Conservation (phyloP, 1,284 basidiomycete species). For the Stygiomarasmius scandens region DNA sequence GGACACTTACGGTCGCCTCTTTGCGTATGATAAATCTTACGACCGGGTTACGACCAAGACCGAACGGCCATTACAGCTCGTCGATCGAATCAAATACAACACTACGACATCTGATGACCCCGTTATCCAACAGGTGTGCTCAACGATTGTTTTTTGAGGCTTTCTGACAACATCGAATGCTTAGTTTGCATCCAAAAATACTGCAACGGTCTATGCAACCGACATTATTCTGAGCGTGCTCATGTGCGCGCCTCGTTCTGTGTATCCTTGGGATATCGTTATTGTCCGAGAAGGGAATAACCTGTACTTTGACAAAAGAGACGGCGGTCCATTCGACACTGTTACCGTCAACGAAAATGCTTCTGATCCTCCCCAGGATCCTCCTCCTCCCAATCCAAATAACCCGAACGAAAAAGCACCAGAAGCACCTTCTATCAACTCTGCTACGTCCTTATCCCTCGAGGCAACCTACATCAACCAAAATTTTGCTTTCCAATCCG, state of each 20-base stretch:
- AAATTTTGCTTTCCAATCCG: constrained; percentile 93
- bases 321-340: constrained; percentile 96
- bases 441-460: constrained; percentile 89
- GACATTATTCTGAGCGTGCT: constrained; percentile 95
- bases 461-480: constrained; percentile 99
- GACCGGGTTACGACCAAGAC: constrained; percentile 96
- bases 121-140: constrained; percentile 80
- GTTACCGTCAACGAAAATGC: constrained; percentile 99
- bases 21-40: constrained; percentile 93
- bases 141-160: constrained; percentile 3
- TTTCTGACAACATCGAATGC: constrained; percentile 14
- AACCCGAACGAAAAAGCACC: constrained; percentile 72
- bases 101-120: constrained; percentile 98
- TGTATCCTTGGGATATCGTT: constrained; percentile 99
- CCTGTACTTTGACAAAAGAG: constrained; percentile 97
- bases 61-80: constrained; percentile 86
- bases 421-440: constrained; percentile 85
- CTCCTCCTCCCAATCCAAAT: no score
- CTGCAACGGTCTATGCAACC: constrained; percentile 90
- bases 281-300: constrained; percentile 92
- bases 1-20: constrained; percentile 87
- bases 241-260: constrained; percentile 94
- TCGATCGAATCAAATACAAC: constrained; percentile 97
- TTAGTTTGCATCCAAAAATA: constrained; percentile 77
- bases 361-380: constrained; percentile 93